Evolutionary conservation across 441 rosid species (phyloP), one percentile per base, ranked within the genome.

Genomic region (Erysimum cheiri): DNA sequence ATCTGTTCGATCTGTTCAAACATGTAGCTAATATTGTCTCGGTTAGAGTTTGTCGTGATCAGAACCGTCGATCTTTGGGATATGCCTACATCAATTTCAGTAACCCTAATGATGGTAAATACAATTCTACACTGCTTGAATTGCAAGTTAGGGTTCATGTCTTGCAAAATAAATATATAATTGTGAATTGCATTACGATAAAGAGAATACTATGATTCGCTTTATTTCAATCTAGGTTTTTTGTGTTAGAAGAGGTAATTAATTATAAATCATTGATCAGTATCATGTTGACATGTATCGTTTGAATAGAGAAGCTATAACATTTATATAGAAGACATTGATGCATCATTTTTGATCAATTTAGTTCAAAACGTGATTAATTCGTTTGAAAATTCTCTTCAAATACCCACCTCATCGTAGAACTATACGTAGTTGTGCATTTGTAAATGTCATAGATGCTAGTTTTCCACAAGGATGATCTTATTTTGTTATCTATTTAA

Each of bases 11-110:
- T 74, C 62, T 89, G 67, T 89, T 89, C 53, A 78, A 68, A 66
- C 87, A 83, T 73, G 75, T 82, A 7, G 85, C 82, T 2, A 83
- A 66, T 58, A 84, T 89, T 8, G 72, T 82, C 22, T 89, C 92
- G 9, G 64, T 85, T 44, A 84, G 84, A 80, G 87, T 89, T 64
- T 89, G 95, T 54, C 83, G 95, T 32, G 92, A 89, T 77, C 65
- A 69, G 22, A 44, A 53, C 40, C 73, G 73, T 61, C 65, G 77
- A 22, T 89, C 92, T 10, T 87, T 89, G 19, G 87, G 92, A 47
- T 89, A 85, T 40, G 96, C 76, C 12, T 89, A 89, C 64, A 81
- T 89, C 62, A 87, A 89, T 81, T 89, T 78, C 81, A 73, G 64
- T 77, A 87, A 71, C 60, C 82, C 80, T 4, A 83, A 70, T 48